phyloP scores from a whole-genome alignment of 2,329 filamentous ascomycete genomes.

The Epichloe coenophiala region DNA sequence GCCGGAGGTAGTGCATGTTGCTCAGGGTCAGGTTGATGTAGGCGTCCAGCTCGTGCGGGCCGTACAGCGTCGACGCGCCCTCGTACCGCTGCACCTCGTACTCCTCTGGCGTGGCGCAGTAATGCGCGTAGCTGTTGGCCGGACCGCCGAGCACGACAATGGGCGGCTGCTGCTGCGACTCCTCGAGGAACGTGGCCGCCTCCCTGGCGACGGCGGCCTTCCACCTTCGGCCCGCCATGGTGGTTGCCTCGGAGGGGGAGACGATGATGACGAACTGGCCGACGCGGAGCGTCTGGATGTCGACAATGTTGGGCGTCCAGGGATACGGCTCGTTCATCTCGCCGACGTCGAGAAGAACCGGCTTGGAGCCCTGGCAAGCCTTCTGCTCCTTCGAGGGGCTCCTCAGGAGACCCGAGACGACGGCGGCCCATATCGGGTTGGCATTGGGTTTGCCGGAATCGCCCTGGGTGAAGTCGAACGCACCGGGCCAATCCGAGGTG shows the following conservation, averaged over 20 bases:
- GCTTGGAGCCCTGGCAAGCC: conserved; percentile 68
- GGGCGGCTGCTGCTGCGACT: conserved; percentile 25
- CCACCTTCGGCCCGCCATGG: conserved; percentile 87
- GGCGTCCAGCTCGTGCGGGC: conserved; percentile 67
- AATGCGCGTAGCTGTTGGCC: conserved; percentile 82
- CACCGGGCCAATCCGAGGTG: conserved; percentile 81
- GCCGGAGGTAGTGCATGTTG: conserved; percentile 27
- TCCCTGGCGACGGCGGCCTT: conserved; percentile 49
- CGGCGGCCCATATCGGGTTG: conserved; percentile 62
- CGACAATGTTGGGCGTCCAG: conserved; percentile 86
- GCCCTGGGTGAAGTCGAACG: conserved; percentile 89
- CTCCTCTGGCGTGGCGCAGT: conserved; percentile 67
- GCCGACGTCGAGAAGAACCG: conserved; percentile 78
- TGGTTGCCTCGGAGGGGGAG: conserved; percentile 76
- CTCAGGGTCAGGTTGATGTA: conserved; percentile 81
- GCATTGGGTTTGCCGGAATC: conserved; percentile 52
- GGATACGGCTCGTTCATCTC: conserved; percentile 64
- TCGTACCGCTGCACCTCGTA: conserved; percentile 82
- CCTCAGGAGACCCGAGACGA: conserved; percentile 61
- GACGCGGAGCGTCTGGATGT: conserved; percentile 73
- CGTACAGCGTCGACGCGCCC: conserved; percentile 84
- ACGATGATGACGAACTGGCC: conserved; percentile 77
- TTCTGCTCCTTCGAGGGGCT: conserved; percentile 56
- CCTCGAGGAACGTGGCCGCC: conserved; percentile 32
- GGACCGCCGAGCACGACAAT: conserved; percentile 79